Conservation (phyloP, 2,329 filamentous ascomycete genomes). For the Arachnomyces sp. region DNA sequence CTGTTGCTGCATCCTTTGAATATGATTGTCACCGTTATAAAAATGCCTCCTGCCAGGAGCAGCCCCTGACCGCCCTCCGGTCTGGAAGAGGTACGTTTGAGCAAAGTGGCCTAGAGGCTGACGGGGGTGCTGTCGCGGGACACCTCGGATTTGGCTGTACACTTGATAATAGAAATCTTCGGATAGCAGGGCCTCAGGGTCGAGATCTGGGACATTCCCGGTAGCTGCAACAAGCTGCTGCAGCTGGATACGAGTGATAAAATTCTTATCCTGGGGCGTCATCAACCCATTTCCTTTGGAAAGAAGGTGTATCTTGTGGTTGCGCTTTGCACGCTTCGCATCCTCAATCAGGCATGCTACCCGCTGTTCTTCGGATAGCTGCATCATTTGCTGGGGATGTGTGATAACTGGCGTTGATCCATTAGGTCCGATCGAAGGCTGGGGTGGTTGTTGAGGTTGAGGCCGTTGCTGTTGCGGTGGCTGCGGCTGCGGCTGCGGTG, state of each 20-base stretch:
- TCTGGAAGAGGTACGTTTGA: slow-evolving; percentile 95
- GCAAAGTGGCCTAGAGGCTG: slow-evolving; percentile 94
- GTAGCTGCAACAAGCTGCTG: slow-evolving; percentile 93
- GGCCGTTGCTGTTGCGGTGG: slow-evolving; percentile 29
- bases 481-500: slow-evolving; percentile 30
- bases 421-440: slow-evolving; percentile 27
- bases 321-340: slow-evolving; percentile 88
- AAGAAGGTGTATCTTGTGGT: slow-evolving; percentile 92
- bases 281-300: slow-evolving; percentile 95
- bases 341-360: slow-evolving; percentile 80
- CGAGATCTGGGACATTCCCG: slow-evolving; percentile 73
- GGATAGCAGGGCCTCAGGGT: slow-evolving; percentile 68
- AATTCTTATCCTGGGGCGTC: slow-evolving; percentile 99
- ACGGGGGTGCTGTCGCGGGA: slow-evolving; percentile 80
- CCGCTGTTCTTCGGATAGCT: slow-evolving; percentile 77
- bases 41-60: slow-evolving; percentile 61
- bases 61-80: slow-evolving; percentile 71
- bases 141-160: slow-evolving; percentile 85
- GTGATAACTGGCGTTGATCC: slow-evolving; percentile 49
- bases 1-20: slow-evolving; percentile 98
- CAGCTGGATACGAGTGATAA: slow-evolving; percentile 94
- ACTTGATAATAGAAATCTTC: slow-evolving; percentile 99
- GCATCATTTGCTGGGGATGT: slow-evolving; percentile 65
- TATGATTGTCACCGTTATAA: slow-evolving; percentile 86
- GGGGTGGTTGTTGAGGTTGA: slow-evolving; percentile 27